A percentile compares a stretch with the other conserved stretches of the same genome.
These are phyloP conservation scores for Lanmaoa pseudosensibilis DNA, from an alignment of 768 basidiomycete species.

Conservation along the genomic window DNA sequence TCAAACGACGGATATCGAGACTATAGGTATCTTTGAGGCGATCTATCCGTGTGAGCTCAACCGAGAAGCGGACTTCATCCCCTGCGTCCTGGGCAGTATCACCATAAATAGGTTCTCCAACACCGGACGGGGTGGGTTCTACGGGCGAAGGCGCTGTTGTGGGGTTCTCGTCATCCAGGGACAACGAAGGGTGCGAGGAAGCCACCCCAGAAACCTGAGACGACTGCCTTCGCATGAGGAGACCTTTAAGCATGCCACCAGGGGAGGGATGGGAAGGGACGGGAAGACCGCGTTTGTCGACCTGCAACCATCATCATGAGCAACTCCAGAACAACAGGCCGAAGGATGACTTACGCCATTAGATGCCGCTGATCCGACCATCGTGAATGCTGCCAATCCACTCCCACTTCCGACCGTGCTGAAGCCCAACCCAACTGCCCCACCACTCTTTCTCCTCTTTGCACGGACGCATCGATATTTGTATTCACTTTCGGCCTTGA, in stretches of 20 bases:
- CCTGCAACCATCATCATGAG: conserved; percentile 43
- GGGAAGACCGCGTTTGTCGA: conserved; percentile 87
- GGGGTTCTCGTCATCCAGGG: conserved; percentile 46
- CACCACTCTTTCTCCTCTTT: conserved; percentile 65
- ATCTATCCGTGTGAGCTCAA: conserved; percentile 90
- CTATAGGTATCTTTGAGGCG: conserved; percentile 88
- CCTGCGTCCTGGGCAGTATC: conserved; percentile 79
- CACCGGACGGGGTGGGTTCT: conserved; percentile 38
- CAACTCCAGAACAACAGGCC: background rate
- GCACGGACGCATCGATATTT: conserved; percentile 83
- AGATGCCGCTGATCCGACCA: conserved; percentile 80
- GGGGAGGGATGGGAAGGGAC: conserved; percentile 75
- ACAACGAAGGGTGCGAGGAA: conserved; percentile 44
- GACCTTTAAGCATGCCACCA: conserved; percentile 78
- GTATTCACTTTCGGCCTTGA: conserved; percentile 85
- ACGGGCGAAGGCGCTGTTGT: conserved; percentile 24
- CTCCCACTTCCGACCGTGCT: conserved; percentile 37
- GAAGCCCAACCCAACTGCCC: conserved; percentile 43
- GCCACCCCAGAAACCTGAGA: conserved; percentile 62
- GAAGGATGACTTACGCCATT: conserved; percentile 66
- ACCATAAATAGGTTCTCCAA: conserved; percentile 70
- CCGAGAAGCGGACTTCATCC: conserved; percentile 95
- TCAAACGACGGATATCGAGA: conserved; percentile 88
- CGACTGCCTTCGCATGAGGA: conserved; percentile 88
- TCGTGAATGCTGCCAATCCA: conserved; percentile 70